phyloP scores from a whole-genome alignment of 768 basidiomycete genomes.

The Mycena leptocephala region DNA sequence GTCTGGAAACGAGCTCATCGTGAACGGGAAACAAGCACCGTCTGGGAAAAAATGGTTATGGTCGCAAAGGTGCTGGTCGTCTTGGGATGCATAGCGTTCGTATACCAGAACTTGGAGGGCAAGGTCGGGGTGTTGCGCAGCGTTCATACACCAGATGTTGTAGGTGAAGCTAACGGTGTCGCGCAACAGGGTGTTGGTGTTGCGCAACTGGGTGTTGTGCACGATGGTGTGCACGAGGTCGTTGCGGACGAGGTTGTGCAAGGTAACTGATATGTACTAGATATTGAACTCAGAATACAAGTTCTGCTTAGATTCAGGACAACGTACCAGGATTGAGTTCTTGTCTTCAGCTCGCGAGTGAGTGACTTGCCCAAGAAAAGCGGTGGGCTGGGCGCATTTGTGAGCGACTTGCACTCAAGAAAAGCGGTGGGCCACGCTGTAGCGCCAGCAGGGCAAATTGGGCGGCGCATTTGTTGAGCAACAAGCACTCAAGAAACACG shows the following conservation, averaged over 20 bases:
- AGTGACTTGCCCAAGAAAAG: too few species aligned
- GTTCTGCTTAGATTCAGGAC: neutral
- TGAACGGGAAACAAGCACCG: neutral
- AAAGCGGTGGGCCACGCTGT: too few species aligned
- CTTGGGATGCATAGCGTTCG: slow-evolving; percentile 6
- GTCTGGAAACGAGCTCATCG: slow-evolving; percentile 21
- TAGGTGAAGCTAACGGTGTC: too few species aligned
- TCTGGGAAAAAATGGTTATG: neutral
- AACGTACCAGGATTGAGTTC: neutral
- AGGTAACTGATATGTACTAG: too few species aligned
- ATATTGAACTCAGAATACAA: neutral
- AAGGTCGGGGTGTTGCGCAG: neutral
- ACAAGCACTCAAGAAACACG: neutral
- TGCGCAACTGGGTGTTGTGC: too few species aligned
- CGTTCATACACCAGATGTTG: too few species aligned
- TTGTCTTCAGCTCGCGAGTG: neutral
- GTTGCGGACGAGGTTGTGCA: too few species aligned
- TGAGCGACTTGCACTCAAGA: slow-evolving; percentile 7
- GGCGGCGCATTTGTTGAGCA: neutral
- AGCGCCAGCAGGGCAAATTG: too few species aligned
- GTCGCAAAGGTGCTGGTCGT: neutral
- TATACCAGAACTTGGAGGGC: neutral
- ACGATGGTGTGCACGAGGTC: too few species aligned
- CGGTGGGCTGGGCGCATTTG: too few species aligned
- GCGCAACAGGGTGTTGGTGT: too few species aligned